Evolutionary conservation across 2,329 filamentous ascomycete genomes (phyloP).

Genomic region (Colletotrichum gigasporum): DNA sequence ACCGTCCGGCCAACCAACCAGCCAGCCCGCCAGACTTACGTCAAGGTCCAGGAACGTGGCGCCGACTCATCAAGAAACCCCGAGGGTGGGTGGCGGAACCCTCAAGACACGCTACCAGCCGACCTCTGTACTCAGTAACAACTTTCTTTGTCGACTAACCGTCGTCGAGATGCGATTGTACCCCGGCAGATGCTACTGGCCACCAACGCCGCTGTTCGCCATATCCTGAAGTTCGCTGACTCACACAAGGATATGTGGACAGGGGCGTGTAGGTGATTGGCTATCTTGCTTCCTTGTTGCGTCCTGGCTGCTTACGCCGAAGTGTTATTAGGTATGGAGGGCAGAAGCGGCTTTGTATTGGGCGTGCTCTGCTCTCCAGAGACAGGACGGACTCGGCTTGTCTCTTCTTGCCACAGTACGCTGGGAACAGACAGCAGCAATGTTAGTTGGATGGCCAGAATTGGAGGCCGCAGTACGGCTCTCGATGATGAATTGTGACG

Average conservation of each 20-base stretch:
- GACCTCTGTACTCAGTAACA: neutral
- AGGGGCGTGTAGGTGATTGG: slow-evolving; percentile 6
- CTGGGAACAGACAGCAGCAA: neutral
- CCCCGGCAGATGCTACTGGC: neutral
- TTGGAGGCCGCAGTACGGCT: too few species aligned
- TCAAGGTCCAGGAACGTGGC: slow-evolving; percentile 30
- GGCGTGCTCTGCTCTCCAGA: neutral
- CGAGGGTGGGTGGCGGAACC: neutral
- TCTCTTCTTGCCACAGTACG: slow-evolving; percentile 5
- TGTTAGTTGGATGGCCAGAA: neutral
- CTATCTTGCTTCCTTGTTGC: slow-evolving; percentile 8
- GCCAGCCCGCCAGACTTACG: slow-evolving; percentile 4
- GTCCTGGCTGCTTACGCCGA: neutral
- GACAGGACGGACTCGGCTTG: slow-evolving; percentile 6
- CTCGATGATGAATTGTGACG: too few species aligned
- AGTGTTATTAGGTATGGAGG: neutral
- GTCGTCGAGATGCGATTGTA: neutral
- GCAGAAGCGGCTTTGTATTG: slow-evolving; percentile 6
- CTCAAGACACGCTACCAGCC: neutral
- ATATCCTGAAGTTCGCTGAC: slow-evolving; percentile 1
- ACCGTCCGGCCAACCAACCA: too few species aligned
- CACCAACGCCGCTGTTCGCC: neutral
- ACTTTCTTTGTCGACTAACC: neutral
- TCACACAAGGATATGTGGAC: neutral
- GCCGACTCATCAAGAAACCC: neutral